phyloP scores from a whole-genome alignment of 202 grass and related monocot genomes.

The Dendrocalamus latiflorus region DNA sequence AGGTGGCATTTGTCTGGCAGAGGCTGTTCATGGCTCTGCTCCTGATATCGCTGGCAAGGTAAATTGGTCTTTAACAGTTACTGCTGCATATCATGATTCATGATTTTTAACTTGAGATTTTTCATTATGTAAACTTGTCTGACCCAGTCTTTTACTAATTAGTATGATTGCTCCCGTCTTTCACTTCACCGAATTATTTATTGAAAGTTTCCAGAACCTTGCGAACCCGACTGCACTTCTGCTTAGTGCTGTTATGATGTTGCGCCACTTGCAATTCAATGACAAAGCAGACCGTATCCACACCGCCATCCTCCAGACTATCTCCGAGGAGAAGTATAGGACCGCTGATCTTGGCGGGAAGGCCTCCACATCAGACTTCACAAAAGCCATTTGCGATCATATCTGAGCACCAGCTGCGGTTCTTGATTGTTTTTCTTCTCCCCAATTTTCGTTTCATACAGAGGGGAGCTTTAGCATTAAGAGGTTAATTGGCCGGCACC shows the following conservation, averaged over 20 bases:
- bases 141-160: too few species aligned
- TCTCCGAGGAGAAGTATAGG: slow-evolving; percentile 60
- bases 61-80: too few species aligned
- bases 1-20: too few species aligned
- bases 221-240: slow-evolving; percentile 78
- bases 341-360: slow-evolving; percentile 78
- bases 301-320: slow-evolving; percentile 65
- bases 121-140: too few species aligned
- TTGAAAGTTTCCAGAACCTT: slow-evolving; percentile 52
- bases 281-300: slow-evolving; percentile 71
- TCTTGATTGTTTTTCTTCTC: slow-evolving; percentile 16
- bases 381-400: slow-evolving; percentile 73
- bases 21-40: too few species aligned
- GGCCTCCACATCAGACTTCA: slow-evolving; percentile 67
- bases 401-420: slow-evolving; percentile 37
- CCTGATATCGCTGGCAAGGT: too few species aligned
- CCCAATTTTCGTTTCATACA: slow-evolving; percentile 25
- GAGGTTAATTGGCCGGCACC: slow-evolving; percentile 29
- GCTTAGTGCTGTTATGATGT: slow-evolving; percentile 88
- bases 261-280: slow-evolving; percentile 67
- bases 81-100: too few species aligned
- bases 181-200: too few species aligned
- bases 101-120: too few species aligned
- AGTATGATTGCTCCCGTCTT: too few species aligned
- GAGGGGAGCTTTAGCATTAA: slow-evolving; percentile 29